Base-by-base conservation (phyloP, 495 filamentous ascomycete genomes). In the Xylaria grammica region DNA sequence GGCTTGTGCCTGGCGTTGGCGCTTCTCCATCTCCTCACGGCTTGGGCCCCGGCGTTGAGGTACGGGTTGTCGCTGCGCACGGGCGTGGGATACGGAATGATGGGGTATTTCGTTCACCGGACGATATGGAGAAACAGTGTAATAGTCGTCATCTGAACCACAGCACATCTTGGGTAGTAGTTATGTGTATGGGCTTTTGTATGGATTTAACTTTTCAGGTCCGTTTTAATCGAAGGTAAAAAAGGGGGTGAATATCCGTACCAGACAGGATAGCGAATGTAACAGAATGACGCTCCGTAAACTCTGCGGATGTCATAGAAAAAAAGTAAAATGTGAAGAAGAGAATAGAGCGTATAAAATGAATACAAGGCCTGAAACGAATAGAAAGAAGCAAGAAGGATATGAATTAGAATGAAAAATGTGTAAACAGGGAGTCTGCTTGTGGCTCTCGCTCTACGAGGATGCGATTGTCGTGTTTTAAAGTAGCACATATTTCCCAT, bases 101-200 rank as follows among this genome's bases (percentile, higher is more conserved):
- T 67, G 15, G 29, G 46, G 53, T 4, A 20, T 46, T 30, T 32
- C 20, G 50, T 17, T n/a, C 29, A 17, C 20, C 2, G 29, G 36
- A 0, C 53, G 32, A 32, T 51, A 48, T 0, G 48, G 29, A 11
- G 61, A 26, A 15, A 57, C 24, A 17, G 19, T 52, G 17, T 63
- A 22, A 55, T 64, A 64, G 19, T 64, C 54, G 30, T 55, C 29
- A 0, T 5, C 8, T 48, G 60, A 57, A 10, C 49, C 11, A 49
- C 48, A 61, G 36, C 49, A 64, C 67, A 69, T 69, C 13, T 19
- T 51, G 42, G 32, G 19, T 22, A 48, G 11, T 42, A 40, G 50
- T 50, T 27, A 51, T 11, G 11, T 32, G 49, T 32, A 8, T 11
- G 11, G 8, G 34, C 20, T 11, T 53, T 27, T 45, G 13, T 19